Percentiles rank a stretch among this genome's conserved stretches.
Conservation (phyloP, 2,329 filamentous ascomycete species). For the Pseudocercospora vitis region DNA sequence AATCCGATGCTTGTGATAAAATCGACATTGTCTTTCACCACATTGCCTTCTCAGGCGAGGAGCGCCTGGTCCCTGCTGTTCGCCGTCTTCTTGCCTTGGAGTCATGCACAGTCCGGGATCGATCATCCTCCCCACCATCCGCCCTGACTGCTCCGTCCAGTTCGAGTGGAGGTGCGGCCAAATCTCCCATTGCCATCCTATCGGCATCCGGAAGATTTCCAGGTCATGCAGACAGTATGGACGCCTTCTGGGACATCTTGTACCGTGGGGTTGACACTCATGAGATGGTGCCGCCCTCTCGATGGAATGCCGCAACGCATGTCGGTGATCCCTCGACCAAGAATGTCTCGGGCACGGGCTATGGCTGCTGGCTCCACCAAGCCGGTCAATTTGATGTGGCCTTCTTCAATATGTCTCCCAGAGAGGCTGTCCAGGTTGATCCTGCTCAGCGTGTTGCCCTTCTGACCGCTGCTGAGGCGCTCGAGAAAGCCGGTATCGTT, state of each 20-base stretch:
- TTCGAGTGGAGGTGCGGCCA: constrained; percentile 11
- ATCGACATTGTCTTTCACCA: constrained; percentile 7
- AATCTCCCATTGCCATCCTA: constrained; percentile 29
- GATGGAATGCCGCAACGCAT: constrained; percentile 39
- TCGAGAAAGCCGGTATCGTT: constrained; percentile 32
- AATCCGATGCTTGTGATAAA: constrained; percentile 4
- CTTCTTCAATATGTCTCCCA: constrained; percentile 44
- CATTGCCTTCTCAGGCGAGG: constrained; percentile 11
- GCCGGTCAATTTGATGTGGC: constrained; percentile 42
- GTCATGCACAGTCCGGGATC: background rate
- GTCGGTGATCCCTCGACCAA: constrained; percentile 42
- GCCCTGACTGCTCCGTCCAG: background rate
- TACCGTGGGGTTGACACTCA: constrained; percentile 22
- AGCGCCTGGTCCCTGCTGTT: constrained; percentile 7
- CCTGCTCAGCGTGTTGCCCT: constrained; percentile 30
- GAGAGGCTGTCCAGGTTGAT: constrained; percentile 30
- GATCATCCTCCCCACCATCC: background rate
- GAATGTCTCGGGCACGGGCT: constrained; percentile 17
- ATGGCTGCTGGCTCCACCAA: constrained; percentile 41
- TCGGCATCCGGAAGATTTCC: constrained; percentile 32
- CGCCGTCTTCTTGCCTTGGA: constrained; percentile 6
- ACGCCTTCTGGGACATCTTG: constrained; percentile 31
- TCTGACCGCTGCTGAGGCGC: constrained; percentile 32
- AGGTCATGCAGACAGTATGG: constrained; percentile 20
- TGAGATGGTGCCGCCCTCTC: constrained; percentile 22